These are phyloP conservation scores for Hawksworthiomyces lignivorus DNA, from an alignment of 2,329 filamentous ascomycete species.

Conservation along the genomic window DNA sequence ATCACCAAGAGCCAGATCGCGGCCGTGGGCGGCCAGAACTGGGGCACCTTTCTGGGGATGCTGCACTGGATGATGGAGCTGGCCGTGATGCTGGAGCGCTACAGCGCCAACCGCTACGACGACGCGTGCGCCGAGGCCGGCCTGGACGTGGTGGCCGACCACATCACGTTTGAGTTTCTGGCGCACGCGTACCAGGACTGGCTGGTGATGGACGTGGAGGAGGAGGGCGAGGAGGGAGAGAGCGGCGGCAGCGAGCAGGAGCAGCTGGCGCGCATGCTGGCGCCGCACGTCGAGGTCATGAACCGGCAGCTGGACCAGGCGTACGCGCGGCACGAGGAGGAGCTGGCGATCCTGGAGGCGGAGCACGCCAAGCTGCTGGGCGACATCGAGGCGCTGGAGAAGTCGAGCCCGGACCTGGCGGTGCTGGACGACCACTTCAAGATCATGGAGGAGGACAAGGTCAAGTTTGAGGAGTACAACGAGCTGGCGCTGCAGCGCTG, in stretches of 20 bases:
- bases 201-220: constrained; percentile 86
- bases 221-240: constrained; percentile 61
- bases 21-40: constrained; percentile 93
- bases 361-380: constrained; percentile 74
- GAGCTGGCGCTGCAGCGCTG: constrained; percentile 73
- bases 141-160: constrained; percentile 78
- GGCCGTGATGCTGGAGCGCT: constrained; percentile 86
- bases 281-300: constrained; percentile 83
- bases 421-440: constrained; percentile 84
- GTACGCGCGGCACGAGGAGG: constrained; percentile 76
- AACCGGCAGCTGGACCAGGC: constrained; percentile 76
- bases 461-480: constrained; percentile 95
- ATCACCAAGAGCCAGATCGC: constrained; percentile 96
- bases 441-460: constrained; percentile 87
- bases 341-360: constrained; percentile 77
- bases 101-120: constrained; percentile 70
- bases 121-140: constrained; percentile 84
- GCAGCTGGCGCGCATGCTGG: constrained; percentile 63
- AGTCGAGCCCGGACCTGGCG: constrained; percentile 73
- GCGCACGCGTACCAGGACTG: constrained; percentile 87
- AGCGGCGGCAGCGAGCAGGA: constrained; percentile 71
- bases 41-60: constrained; percentile 87
- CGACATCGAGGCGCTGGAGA: constrained; percentile 85
- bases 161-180: constrained; percentile 90
- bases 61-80: constrained; percentile 99